These are phyloP conservation scores for Auricularia sp. DNA, from an alignment of 768 basidiomycete species.

Conservation along the genomic window DNA sequence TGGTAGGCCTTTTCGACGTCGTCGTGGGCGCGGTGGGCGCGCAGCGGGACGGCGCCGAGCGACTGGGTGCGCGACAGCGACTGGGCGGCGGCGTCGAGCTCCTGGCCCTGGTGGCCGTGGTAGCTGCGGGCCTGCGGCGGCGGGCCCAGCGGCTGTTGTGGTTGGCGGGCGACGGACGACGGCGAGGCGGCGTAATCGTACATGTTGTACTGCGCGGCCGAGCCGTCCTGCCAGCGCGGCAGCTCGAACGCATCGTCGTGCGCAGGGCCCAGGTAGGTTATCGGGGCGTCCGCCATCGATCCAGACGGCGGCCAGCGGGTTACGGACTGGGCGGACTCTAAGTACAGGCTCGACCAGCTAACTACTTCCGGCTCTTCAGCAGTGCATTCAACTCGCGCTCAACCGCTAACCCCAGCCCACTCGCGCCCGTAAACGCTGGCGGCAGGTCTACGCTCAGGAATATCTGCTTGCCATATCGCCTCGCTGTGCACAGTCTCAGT, in stretches of 20 bases:
- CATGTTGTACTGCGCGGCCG: not conserved
- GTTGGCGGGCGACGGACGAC: constrained; percentile 37
- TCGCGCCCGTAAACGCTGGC: constrained; percentile 30
- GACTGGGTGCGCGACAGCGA: constrained; percentile 61
- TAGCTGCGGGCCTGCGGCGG: constrained; percentile 49
- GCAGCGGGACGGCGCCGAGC: constrained; percentile 34
- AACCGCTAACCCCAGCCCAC: constrained; percentile 38
- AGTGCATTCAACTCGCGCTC: constrained; percentile 50
- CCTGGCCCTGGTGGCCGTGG: constrained; percentile 33
- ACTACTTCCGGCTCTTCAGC: constrained; percentile 34
- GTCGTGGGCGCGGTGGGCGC: constrained; percentile 15
- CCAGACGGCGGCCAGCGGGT: constrained; percentile 4
- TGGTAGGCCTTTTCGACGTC: constrained; percentile 13
- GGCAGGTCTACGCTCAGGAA: constrained; percentile 62
- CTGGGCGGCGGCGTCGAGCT: not conserved
- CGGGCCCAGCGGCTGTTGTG: constrained; percentile 37
- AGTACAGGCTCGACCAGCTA: constrained; percentile 12
- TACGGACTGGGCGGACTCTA: constrained; percentile 5
- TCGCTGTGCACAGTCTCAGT: constrained; percentile 33
- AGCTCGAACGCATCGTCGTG: not conserved
- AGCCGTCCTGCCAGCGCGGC: not conserved
- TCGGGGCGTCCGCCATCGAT: not conserved
- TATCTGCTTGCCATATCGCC: constrained; percentile 53
- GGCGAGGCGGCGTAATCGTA: constrained; percentile 26
- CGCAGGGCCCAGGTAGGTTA: not conserved